Base-by-base conservation (phyloP, 768 basidiomycete species). In the Agaricus subrufescens region DNA sequence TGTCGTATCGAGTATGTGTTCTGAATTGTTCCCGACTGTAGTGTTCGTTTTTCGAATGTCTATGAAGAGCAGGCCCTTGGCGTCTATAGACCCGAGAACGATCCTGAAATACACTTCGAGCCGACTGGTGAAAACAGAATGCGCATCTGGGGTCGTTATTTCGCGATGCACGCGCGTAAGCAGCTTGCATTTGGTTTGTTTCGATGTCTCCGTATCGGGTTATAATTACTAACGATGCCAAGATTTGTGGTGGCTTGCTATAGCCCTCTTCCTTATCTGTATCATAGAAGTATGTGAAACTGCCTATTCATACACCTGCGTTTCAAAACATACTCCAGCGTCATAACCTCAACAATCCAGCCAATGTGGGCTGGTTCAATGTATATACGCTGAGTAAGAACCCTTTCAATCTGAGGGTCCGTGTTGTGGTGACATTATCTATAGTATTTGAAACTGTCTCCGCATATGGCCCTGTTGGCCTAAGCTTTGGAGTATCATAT, bases 211-310 rank as follows among this genome's bases (percentile, higher is more conserved):
- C 46, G 27, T 50, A 31, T 50, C 51, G n/a, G 6, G 23, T 51
- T n/a, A 34, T 31, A 31, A 7, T 34, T 12, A 50, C 47, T 14
- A 8, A 56, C 57, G 42, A 47, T 14, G n/a, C 55, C 7, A 60
- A 94, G 95, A 97, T 70, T 93, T 98, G 82, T 97, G 95, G 96
- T 97, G 94, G 94, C 69, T 98, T 23, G 89, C 76, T 0, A 68
- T 92, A 11, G 93, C 91, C 0, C 69, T 98, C 11, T 94, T 94
- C 71, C 69, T 97, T 1, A 76, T 98, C 40, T 98, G 95, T 67
- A 96, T 98, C 61, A 85, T 97, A 59, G 97, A 98, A 80, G 92
- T 91, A 58, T 57, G 79, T 5, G 39, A 25, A 8, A 44, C 54
- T 19, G 7, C 25, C 42, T 8, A 15, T 46, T 48, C 51, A 10